Conservation (phyloP, 2,329 filamentous ascomycete genomes). For the Elsinoe ampelina region DNA sequence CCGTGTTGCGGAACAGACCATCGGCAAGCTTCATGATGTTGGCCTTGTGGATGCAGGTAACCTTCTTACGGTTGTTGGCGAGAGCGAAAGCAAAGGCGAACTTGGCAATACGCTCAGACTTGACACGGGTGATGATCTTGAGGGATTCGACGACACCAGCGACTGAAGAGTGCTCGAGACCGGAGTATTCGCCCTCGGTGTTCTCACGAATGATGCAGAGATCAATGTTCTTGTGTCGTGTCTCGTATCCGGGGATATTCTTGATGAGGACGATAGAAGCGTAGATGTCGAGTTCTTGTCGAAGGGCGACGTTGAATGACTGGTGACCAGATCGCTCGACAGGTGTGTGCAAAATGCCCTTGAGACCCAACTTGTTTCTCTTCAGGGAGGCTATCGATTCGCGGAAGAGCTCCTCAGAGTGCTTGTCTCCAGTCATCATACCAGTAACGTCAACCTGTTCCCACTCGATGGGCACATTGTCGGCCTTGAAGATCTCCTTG, state of each 20-base stretch:
- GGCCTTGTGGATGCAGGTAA: slow-evolving; percentile 99
- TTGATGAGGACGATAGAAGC: slow-evolving; percentile 96
- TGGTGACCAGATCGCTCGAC: slow-evolving; percentile 95
- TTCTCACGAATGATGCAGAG: slow-evolving; percentile 99
- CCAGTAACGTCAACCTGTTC: slow-evolving; percentile 95
- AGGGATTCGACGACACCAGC: slow-evolving; percentile 94
- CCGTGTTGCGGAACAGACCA: slow-evolving; percentile 95
- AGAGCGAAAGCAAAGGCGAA: slow-evolving; percentile 97
- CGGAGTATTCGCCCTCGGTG: slow-evolving; percentile 99
- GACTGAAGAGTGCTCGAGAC: slow-evolving; percentile 96
- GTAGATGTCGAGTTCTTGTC: slow-evolving; percentile 99
- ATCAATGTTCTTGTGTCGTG: slow-evolving; percentile 93
- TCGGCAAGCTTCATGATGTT: slow-evolving; percentile 99
- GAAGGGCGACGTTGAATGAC: slow-evolving; percentile 98
- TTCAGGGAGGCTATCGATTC: slow-evolving; percentile 91
- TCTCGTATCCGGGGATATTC: slow-evolving; percentile 98
- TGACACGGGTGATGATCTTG: slow-evolving; percentile 98
- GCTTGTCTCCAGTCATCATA: slow-evolving; percentile 73
- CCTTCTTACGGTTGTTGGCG: slow-evolving; percentile 98
- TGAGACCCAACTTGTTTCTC: slow-evolving; percentile 97
- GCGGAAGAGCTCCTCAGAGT: slow-evolving; percentile 89
- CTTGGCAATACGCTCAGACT: slow-evolving; percentile 98
- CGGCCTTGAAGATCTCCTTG: slow-evolving; percentile 99
- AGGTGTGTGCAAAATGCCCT: slow-evolving; percentile 97
- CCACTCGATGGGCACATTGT: slow-evolving; percentile 98